Conservation (phyloP, 78 protist genomes). For the Planoprotostelium fungivorum region DNA sequence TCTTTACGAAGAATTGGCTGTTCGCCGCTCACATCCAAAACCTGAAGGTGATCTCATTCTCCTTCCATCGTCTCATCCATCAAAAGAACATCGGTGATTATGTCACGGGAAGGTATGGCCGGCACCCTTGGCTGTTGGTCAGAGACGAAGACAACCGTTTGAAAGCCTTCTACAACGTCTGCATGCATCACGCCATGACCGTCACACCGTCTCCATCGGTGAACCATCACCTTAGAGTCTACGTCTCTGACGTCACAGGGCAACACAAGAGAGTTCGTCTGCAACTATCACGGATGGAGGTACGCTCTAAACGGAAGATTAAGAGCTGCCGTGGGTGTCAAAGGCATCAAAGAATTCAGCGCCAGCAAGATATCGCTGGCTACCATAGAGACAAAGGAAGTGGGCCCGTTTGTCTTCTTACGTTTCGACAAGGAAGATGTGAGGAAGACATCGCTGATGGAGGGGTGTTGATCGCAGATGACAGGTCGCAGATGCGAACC, state of each 20-base stretch:
- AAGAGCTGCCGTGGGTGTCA: not conserved
- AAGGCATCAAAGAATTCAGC: not conserved
- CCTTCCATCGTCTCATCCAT: too few relatives aligned
- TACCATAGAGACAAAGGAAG: not conserved
- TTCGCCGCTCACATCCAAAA: not conserved
- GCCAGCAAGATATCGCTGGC: not conserved
- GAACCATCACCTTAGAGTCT: not conserved
- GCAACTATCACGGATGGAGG: not conserved
- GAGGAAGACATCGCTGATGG: not conserved
- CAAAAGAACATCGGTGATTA: not conserved
- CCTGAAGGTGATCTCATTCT: too few relatives aligned
- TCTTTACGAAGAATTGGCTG: not conserved
- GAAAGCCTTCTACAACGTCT: not conserved
- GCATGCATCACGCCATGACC: not conserved
- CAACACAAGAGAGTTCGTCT: not conserved
- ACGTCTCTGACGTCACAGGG: not conserved
- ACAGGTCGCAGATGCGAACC: not conserved
- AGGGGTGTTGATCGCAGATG: too few relatives aligned
- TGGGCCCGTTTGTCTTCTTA: not conserved
- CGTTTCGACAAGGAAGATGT: not conserved
- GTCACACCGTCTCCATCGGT: not conserved
- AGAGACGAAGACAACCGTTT: not conserved
- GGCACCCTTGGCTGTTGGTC: not conserved
- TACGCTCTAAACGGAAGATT: not conserved
- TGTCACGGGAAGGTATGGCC: not conserved